Base-by-base conservation (phyloP, 768 basidiomycete species). In the Infundibulicybe gibba region DNA sequence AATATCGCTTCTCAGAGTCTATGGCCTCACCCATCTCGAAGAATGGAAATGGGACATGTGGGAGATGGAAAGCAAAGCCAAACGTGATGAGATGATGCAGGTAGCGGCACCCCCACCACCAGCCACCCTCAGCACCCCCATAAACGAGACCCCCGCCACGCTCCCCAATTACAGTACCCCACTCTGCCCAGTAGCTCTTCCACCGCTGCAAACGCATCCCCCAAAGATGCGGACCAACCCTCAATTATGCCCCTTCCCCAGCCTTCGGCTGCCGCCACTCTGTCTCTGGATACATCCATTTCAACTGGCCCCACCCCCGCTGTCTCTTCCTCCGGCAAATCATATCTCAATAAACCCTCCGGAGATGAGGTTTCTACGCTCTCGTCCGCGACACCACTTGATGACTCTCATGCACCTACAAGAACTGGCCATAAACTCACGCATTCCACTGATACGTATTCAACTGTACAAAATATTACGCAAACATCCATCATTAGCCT, bases 11-110 rank as follows among this genome's bases (percentile, higher is more conserved):
- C 76, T 98, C 14, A 85, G 93, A 21, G 93, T 97, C 1, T 98
- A 94, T 51, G 97, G 97, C 5, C 81, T 95, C 45, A 97, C 94
- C 1, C 94, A 98, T 68, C 83, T 98, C 52, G 94, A 98, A 51
- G 82, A 94, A 56, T 98, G 90, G 82, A 94, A 95, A 56, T 89
- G 91, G 87, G 90, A 91, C 41, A 72, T 72, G 5, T 92, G 89
- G 88, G 81, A 87, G 54, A 76, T 72, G 3, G 85, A 88, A 59
- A 86, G 85, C 52, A 71, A 63, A 33, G 71, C 71, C 1, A 76
- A 76, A 45, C 59, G 62, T 31, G 71, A 67, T 15, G 70, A 69
- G 17, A 41, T 61, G 5, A 59, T 57, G 10, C 71, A 73, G 39
- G 61, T 54, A 17, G 45, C 49, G n/a, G 48, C 51, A 32, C 46